Evolutionary conservation across 306 rosid genomes (phyloP), one percentile per base, ranked within the genome.

Genomic region (Begonia fuchsioides): DNA sequence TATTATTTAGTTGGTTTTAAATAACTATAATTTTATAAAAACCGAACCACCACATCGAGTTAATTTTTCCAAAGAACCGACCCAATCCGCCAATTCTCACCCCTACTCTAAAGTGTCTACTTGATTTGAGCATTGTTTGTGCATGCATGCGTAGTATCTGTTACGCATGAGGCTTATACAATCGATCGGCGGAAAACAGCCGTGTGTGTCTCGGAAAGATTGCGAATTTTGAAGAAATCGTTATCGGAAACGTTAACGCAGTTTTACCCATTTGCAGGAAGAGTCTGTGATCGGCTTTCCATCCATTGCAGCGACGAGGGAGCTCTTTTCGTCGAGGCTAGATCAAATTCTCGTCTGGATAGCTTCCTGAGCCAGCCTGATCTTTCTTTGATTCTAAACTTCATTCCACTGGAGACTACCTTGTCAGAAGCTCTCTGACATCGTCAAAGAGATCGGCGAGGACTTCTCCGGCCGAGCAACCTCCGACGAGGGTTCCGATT

Each of bases 361-460:
- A 47, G 7, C 44, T 68, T 18, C 35, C 60, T 2, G 54, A 62
- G 10, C 16, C 61, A 10, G 38, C 32, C 32, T 3, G 32, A 20
- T 20, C 32, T 20, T 3, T 20, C 32, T 20, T 20, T 20, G 3
- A 20, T 20, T 62, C 18, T 3, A 19, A 0, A 51, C 57, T 19
- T 60, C 74, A 3, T 12, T 51, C n/a, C 65, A 58, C 1, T 11
- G 9, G 55, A 61, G 1, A 12, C 39, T 10, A 39, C 59, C 12
- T 20, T n/a, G n/a, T 20, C 32, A 20, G 0, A 20, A 20, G 5
- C 32, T 20, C 32, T 20, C 6, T 7, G 32, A 20, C 32, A 3
- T 20, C 32, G 32, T 20, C 32, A 20, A 3, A 20, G 32, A 20
- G 32, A 20, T 20, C 3, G 32, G 32, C 32, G 2, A 20, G 32